These are phyloP conservation scores for Malus orientalis DNA, from an alignment of 306 rosid species.

Conservation along the genomic window DNA sequence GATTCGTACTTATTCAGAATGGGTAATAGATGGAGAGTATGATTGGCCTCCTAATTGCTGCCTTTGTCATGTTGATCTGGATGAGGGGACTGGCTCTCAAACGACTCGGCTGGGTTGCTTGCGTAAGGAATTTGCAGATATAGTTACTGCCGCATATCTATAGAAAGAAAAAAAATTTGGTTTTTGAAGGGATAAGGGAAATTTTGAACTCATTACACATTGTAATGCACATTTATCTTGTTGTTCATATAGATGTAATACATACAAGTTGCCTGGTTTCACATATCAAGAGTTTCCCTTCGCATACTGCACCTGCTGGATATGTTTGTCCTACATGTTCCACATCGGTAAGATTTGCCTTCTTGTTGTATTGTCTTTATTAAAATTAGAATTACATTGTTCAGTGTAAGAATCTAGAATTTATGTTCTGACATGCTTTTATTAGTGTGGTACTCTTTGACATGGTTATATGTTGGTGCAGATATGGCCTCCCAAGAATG, in stretches of 20 bases:
- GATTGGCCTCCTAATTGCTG: slow-evolving; percentile 99
- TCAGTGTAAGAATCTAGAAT: not conserved
- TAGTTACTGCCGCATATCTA: slow-evolving; percentile 6
- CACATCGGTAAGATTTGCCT: slow-evolving; percentile 53
- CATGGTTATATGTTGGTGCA: slow-evolving; percentile 28
- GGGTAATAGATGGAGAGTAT: slow-evolving; percentile 96
- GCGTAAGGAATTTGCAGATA: slow-evolving; percentile 60
- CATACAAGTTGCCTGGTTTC: slow-evolving; percentile 89
- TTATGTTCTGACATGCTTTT: not conserved
- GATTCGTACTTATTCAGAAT: slow-evolving; percentile 92
- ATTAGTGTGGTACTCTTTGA: slow-evolving; percentile 7
- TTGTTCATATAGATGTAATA: slow-evolving; percentile 54
- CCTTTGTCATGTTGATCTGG: slow-evolving; percentile 58
- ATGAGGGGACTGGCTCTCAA: slow-evolving; percentile 61
- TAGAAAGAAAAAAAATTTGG: not conserved
- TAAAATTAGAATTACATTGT: not conserved
- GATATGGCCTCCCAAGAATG: slow-evolving; percentile 99
- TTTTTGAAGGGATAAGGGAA: not conserved
- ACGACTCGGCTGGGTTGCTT: slow-evolving; percentile 93
- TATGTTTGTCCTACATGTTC: slow-evolving; percentile 90
- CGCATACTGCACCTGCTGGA: slow-evolving; percentile 97
- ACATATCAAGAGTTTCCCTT: slow-evolving; percentile 90
- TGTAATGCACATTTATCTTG: slow-evolving; percentile 16
- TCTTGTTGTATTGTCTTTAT: not conserved
- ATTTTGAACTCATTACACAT: slow-evolving; percentile 11